Base-by-base conservation (phyloP, 2,329 filamentous ascomycete genomes). In the Monilinia fructicola region DNA sequence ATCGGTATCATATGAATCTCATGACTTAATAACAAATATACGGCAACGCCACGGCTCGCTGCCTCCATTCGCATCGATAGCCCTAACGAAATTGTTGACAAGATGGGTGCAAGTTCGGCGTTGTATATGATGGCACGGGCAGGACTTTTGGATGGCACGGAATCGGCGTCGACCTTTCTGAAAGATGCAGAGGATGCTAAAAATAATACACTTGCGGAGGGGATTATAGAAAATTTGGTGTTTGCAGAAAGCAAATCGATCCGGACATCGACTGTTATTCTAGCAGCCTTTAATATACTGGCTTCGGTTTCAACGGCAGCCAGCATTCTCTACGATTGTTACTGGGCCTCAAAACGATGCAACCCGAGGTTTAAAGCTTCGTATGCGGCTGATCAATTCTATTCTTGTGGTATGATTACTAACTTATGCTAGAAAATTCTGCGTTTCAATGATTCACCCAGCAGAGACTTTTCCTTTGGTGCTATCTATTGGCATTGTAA, bases 231-330 rank as follows among this genome's bases (percentile, higher is more conserved):
- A 44, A 72, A 72, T 40, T 68, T 77, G 55, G 69, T 75, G 9
- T 77, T 77, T 68, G 74, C 72, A 50, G 71, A 76, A 64, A 76
- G 74, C 69, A 86, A 82, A 72, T 87, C 85, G 44, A 80, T 87
- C 72, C 81, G 87, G 71, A 86, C 83, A 23, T 87, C 85, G 31
- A 85, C 84, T 54, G 83, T 88, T 66, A 85, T 88, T 68, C 79
- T 89, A 65, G 83, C 86, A 46, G 77, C 80, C 65, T 87, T 88
- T 78, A 89, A 89, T 75, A 80, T 84, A 28, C 74, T 87, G 63
- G 84, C 84, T 23, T 85, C 85, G 5, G 81, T 85, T 66, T 80
- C 81, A 23, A 86, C 85, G 9, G 83, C 84, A 12, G 70, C 80
- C 35, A 84, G 84, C 35, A 87, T 89, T 63, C 75, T 86, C 52